Evolutionary conservation across 2,329 filamentous ascomycete species (phyloP), one percentile per base, ranked within the genome.

Genomic region (Thelonectria rubi): DNA sequence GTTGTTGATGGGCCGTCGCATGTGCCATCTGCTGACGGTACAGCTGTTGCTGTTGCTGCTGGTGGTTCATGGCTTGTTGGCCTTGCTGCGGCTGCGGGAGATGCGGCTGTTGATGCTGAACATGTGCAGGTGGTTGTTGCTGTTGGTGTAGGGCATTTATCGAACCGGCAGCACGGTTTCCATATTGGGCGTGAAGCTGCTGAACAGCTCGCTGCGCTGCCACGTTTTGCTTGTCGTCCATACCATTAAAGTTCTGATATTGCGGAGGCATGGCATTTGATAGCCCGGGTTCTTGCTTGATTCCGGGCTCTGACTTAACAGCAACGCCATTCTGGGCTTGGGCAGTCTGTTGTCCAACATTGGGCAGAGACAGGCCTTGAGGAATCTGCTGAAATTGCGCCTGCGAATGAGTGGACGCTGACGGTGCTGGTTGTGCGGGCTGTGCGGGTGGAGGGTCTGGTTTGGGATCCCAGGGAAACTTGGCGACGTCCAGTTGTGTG

Each of bases 391-490:
- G 71, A 58, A 75, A 77, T 50, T 74, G 73, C 53, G 72, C 67
- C 64, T 76, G 74, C 7, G 72, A 64, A 50, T 76, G 73, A 14
- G 65, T 60, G 37, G 71, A 70, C 39, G 64, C 60, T 24, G 69
- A 58, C 26, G 72, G 53, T 45, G 68, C 63, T 46, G 72, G 59
- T 21, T 68, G 64, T 69, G 75, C 50, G 73, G 78, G 65, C 73
- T 79, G 74, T 76, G 73, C 64, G 65, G 73, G 68, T 20, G 72
- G 67, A n/a, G 86, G 85, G 54, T 91, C 89, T 51, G 91, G 90
- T 74, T 91, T 89, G 45, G 95, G 94, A 75, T 99, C 95, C 95
- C 95, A 99, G 11, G 95, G 94, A 76, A 98, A 97, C 59, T 87
- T 83, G 62, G 95, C 95, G 64, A 98, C 90, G 68, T 91, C 88